These are phyloP conservation scores for Talaromyces sp. DNA, from an alignment of 2,329 filamentous ascomycete genomes.

Conservation along the genomic window DNA sequence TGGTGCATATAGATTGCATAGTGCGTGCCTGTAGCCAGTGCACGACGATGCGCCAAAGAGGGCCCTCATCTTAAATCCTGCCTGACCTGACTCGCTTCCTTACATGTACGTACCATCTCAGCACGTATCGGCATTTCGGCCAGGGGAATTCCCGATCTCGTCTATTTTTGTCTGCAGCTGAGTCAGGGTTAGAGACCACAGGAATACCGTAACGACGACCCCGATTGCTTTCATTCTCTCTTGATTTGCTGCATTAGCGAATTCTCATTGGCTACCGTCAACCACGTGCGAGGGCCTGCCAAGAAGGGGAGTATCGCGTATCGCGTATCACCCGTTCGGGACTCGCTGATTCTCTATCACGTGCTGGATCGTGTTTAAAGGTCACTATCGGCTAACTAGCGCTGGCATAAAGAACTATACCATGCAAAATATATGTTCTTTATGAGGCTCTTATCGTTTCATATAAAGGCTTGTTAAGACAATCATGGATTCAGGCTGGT, in stretches of 20 bases:
- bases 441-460: neutral
- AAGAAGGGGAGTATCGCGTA: neutral
- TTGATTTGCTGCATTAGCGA: neutral
- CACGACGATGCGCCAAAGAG: neutral
- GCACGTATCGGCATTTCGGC: neutral
- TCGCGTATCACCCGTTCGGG: neutral
- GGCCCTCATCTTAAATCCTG: neutral
- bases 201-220: neutral
- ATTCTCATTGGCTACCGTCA: neutral
- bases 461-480: neutral
- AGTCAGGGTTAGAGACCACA: neutral
- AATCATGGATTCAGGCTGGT: neutral
- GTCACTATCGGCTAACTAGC: neutral
- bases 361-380: neutral
- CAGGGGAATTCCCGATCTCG: neutral
- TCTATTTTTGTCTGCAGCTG: neutral
- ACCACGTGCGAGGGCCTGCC: neutral
- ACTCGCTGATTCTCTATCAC: neutral
- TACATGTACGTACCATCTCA: too few relatives aligned
- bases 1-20: neutral
- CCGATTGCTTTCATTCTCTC: neutral
- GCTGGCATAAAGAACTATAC: neutral
- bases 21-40: neutral
- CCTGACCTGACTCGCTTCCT: neutral
- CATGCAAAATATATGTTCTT: neutral